phyloP scores from a whole-genome alignment of 352 stramenopile species.

The Globisporangium megalacanthum region DNA sequence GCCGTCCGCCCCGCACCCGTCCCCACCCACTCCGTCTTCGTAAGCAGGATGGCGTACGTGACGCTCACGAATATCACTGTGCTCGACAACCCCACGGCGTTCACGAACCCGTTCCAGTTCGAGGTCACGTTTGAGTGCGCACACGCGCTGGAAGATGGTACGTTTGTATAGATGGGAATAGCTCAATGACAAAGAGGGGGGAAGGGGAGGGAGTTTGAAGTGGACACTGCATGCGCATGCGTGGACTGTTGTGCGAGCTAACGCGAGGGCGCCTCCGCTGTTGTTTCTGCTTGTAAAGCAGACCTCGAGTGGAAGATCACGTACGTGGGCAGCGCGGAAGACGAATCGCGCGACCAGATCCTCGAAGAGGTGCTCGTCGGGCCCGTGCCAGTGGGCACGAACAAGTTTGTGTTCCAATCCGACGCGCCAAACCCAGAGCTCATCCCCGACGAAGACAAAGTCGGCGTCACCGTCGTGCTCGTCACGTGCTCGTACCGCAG shows the following conservation, averaged over 20 bases:
- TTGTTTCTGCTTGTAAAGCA: constrained; percentile 22
- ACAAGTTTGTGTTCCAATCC: constrained; percentile 99
- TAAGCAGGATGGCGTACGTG: constrained; percentile 70
- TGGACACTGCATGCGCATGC: background rate
- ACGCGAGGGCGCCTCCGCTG: too few relatives aligned
- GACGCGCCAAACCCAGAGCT: constrained; percentile 88
- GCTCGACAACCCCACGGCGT: constrained; percentile 96
- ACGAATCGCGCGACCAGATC: constrained; percentile 94
- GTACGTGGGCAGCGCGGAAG: constrained; percentile 97
- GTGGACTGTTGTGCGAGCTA: background rate
- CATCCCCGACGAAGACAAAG: constrained; percentile 95
- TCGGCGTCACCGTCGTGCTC: constrained; percentile 98
- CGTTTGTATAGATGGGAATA: constrained; percentile 9
- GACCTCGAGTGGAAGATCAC: constrained; percentile 99
- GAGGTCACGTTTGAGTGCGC: constrained; percentile 99
- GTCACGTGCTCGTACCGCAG: constrained; percentile 97
- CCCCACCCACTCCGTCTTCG: background rate
- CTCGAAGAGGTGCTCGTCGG: constrained; percentile 98
- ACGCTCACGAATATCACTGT: constrained; percentile 94
- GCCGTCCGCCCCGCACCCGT: background rate
- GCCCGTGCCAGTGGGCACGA: constrained; percentile 95
- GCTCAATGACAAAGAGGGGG: background rate
- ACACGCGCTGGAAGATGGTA: constrained; percentile 92
- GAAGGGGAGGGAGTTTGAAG: too few relatives aligned
- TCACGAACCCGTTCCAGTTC: constrained; percentile 99